Base-by-base conservation (phyloP, 169 alveolate species). In the Eimeria necatrix region DNA sequence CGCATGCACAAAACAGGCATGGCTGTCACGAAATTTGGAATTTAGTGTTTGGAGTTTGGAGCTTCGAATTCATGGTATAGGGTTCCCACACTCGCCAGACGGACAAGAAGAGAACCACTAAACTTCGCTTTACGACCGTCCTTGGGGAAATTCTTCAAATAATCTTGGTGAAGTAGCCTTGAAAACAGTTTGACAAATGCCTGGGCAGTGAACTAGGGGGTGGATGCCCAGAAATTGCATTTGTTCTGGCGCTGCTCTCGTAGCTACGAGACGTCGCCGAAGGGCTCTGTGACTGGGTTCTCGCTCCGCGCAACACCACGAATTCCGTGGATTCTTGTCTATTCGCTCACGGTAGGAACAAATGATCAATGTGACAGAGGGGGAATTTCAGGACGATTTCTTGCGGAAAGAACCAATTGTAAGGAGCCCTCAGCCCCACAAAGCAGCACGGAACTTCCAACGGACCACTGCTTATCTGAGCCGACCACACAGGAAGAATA, bases 401-500 rank as follows among this genome's bases (percentile, higher is more conserved):
- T 51, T 9, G 41, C 22, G 24, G 59, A 26, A 56, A 56, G 24
- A 61, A 52, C 46, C 41, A 12, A 26, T 24, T 46, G 6, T 10
- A 83, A 71, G 18, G 18, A 76, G 68, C 46, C 87, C 87, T 16
- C 87, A 76, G 87, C 87, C 87, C 87, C 87, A 51, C 48, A 9
- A 60, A 48, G 87, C 46, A 76, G 18, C 68, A 8, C 41, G 64
- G n/a, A 49, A 2, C 20, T 46, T 48, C 4, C 64, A 46, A n/a
- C 59, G 49, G 68, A 76, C 87, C 64, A 76, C 87, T 76, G 87
- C 1, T 4, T 32, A 7, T 16, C 46, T 76, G 61, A 14, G 64
- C 32, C 68, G 8, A 60, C 68, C 20, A 48, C 59, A 3, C 46
- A 49, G 87, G 6, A 49, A 46, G 61, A 76, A 76, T 76, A 76